phyloP scores from a whole-genome alignment of 306 rosid genomes.

The Prunus persica region Prunus_persica_NCBIv2 NC_034009.1:7718001-7718500 shows the following conservation, averaged over 20 bases:
- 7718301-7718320: slow-evolving; percentile 23
- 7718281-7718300: slow-evolving; percentile 20
- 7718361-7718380: not conserved
- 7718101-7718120: not conserved
- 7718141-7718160: slow-evolving; percentile 35
- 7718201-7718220: not conserved
- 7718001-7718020: slow-evolving; percentile 35
- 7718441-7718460: slow-evolving; percentile 29
- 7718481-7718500: slow-evolving; percentile 3
- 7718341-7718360: slow-evolving; percentile 30
- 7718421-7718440: slow-evolving; percentile 30
- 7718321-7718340: slow-evolving; percentile 7
- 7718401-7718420: slow-evolving; percentile 5
- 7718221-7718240: not conserved
- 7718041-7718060: slow-evolving; percentile 35
- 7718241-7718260: slow-evolving; percentile 8
- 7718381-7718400: slow-evolving; percentile 3
- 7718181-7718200: slow-evolving; percentile 1
- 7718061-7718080: slow-evolving; percentile 15
- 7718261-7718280: slow-evolving; percentile 6
- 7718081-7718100: slow-evolving; percentile 35
- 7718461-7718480: slow-evolving; percentile 10
- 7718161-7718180: slow-evolving; percentile 11
- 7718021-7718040: slow-evolving; percentile 31
- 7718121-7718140: slow-evolving; percentile 22